Evolutionary conservation across 2,329 filamentous ascomycete species (phyloP).

Genomic region (Botrytis pseudocinerea): DNA sequence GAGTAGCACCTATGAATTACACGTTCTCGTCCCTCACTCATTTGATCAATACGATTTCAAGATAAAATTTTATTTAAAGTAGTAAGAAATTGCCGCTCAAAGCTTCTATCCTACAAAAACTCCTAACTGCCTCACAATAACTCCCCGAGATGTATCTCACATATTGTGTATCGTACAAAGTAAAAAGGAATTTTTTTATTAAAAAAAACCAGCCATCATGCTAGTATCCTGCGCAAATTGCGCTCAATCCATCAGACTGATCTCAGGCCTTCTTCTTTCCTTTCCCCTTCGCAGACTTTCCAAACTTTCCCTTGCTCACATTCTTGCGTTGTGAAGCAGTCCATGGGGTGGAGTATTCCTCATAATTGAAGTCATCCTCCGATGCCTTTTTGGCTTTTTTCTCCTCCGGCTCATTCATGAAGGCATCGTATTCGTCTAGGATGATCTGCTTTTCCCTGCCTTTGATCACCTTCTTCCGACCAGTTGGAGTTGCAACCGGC

Average conservation of each 20-base stretch:
- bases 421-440: background rate
- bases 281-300: fast-evolving
- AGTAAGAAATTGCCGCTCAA: fast-evolving
- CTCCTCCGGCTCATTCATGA: background rate
- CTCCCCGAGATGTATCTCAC: background rate
- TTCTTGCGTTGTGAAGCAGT: background rate
- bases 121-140: background rate
- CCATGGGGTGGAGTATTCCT: background rate
- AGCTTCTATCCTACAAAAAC: background rate
- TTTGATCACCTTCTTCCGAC: background rate
- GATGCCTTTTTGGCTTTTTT: fast-evolving
- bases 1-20: too few relatives aligned
- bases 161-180: background rate
- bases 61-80: background rate
- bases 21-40: background rate
- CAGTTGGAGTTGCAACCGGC: fast-evolving
- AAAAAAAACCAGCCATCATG: background rate
- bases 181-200: background rate
- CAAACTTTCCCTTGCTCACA: background rate
- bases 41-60: background rate
- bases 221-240: background rate
- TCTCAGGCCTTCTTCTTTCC: background rate
- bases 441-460: background rate
- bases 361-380: background rate
- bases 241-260: background rate